Base-by-base conservation (phyloP, 495 filamentous ascomycete genomes). In the Rusavskia elegans region DNA sequence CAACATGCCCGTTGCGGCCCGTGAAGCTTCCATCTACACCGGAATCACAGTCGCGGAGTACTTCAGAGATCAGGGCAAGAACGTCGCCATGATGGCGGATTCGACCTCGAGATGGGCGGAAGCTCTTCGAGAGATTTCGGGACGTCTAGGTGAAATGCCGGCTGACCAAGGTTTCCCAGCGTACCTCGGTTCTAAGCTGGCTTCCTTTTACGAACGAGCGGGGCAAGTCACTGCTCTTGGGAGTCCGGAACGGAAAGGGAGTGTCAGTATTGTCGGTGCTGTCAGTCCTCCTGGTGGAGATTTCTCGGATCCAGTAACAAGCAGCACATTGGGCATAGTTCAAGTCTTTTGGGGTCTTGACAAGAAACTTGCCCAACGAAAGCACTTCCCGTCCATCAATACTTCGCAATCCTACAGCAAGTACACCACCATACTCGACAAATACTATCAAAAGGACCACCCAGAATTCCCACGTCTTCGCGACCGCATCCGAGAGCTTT, bases 281-380 rank as follows among this genome's bases (percentile, higher is more conserved):
- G 92, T 99, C 66, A 94, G 87, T 57, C 92, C 92, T 40, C 92
- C 92, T 3, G 92, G 89, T 70, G 92, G 93, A 77, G 92, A 99
- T 74, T 99, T 96, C 79, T 95, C 92, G 44, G 92, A 99, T 69
- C 92, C 92, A 20, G 93, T 99, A 64, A 99, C 93, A 14, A 86
- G 77, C 58, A 82, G 83, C 64, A 99, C 93, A 7, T 80, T 99
- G 20, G 80, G 86, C 80, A 99, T 99, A 64, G 93, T 97, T 61
- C 92, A 99, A 61, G 92, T 99, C 53, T 97, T 99, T 75, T 99
- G 92, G 92, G 93, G 92, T 74, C 75, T 98, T 32, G 92, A 99
- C 72, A 97, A 99, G 81, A 96, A 96, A 71, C 80, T 99, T 50
- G 92, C 92, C 20, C 92, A 99, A 66, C 83, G 92, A 54, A 99